Evolutionary conservation across 139 green algal genomes (phyloP).

Genomic region (Auxenochlorella protothecoides): DNA sequence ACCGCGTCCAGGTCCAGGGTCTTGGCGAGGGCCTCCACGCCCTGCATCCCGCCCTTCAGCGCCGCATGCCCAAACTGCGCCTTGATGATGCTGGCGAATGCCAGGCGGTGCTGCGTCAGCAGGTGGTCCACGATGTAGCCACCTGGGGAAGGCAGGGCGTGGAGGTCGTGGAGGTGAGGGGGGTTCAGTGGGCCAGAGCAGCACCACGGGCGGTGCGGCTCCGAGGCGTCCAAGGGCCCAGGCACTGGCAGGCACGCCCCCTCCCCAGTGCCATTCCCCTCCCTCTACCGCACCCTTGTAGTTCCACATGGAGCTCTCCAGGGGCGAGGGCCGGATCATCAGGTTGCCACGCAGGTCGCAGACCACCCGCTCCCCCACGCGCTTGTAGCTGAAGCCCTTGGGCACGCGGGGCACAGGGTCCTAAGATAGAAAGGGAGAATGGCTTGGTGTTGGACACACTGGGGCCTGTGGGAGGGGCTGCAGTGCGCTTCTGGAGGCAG

Average conservation of each 20-base stretch:
- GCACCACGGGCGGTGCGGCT: not conserved
- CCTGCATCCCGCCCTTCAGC: constrained; percentile 4
- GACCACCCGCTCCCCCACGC: constrained; percentile 34
- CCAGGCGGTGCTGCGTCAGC: constrained; percentile 3
- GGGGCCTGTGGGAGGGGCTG: no score
- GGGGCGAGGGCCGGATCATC: constrained; percentile 23
- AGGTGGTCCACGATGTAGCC: constrained; percentile 3
- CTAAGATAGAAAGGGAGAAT: not conserved
- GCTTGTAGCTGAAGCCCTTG: constrained; percentile 38
- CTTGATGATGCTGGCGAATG: constrained; percentile 5
- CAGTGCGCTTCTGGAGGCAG: no score
- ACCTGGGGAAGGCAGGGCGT: not conserved
- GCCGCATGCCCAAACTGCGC: constrained; percentile 4
- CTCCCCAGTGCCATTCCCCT: not conserved
- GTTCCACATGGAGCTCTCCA: constrained; percentile 20
- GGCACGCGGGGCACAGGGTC: constrained; percentile 15
- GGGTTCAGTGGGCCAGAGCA: not conserved
- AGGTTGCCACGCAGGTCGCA: constrained; percentile 35
- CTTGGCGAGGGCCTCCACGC: not conserved
- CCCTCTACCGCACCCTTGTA: not conserved
- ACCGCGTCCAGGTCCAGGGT: not conserved
- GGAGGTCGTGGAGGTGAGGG: no score
- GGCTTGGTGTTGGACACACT: not conserved
- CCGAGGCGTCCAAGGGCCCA: no score
- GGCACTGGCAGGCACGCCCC: not conserved